A percentile compares a stretch with the other conserved stretches of the same genome.
Evolutionary conservation across 345 rosid species (phyloP).

Genomic region (Eucalyptus cloeziana): DNA sequence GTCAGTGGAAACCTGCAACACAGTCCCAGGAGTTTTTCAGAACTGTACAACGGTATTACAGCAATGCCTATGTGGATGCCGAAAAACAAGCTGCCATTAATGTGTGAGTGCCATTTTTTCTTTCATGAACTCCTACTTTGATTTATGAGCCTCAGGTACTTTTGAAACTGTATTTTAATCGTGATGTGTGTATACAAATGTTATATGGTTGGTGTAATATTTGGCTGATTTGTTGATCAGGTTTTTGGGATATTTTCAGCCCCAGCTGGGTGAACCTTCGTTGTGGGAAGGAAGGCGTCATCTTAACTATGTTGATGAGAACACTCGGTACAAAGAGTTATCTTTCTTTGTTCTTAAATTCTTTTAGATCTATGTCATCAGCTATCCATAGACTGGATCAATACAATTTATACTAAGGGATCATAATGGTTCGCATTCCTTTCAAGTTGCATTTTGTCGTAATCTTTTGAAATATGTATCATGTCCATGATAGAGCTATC

Average conservation of each 20-base stretch:
- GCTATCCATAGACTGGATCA: neutral
- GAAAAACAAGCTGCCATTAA: constrained; percentile 96
- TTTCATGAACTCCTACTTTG: neutral
- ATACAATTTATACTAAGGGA: neutral
- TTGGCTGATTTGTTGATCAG: constrained; percentile 19
- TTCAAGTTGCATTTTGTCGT: neutral
- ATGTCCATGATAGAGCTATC: neutral
- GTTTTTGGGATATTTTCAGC: constrained; percentile 95
- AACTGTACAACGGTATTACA: constrained; percentile 84
- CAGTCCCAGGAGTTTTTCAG: constrained; percentile 91
- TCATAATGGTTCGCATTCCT: neutral
- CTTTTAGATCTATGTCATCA: neutral
- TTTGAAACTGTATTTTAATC: neutral
- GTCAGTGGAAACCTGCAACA: constrained; percentile 96
- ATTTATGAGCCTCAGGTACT: neutral
- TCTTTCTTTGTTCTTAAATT: neutral
- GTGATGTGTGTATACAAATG: neutral
- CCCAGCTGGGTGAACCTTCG: constrained; percentile 77
- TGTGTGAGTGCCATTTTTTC: constrained; percentile 38
- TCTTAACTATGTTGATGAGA: constrained; percentile 45
- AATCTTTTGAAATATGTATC: neutral
- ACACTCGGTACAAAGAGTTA: constrained; percentile 23
- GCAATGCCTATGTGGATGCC: constrained; percentile 83
- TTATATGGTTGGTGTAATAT: neutral
- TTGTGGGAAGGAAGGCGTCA: constrained; percentile 85